Evolutionary conservation across 768 basidiomycete species (phyloP).

Genomic region (Cantharellus anzutake): DNA sequence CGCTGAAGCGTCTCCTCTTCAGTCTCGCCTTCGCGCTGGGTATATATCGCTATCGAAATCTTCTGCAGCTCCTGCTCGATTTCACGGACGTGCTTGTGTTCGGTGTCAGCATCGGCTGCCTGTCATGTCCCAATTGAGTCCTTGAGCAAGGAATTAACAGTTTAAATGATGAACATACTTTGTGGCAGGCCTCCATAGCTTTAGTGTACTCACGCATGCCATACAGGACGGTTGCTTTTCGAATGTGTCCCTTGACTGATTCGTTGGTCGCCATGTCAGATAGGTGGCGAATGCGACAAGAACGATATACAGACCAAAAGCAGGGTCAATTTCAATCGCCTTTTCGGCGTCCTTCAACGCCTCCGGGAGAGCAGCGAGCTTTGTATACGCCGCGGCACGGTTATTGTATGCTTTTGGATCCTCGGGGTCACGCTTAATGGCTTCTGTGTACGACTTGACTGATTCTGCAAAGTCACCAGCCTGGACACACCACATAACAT

Average conservation of each 20-base stretch:
- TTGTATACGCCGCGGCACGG: constrained; percentile 93
- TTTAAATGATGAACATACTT: constrained; percentile 12
- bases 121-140: constrained; percentile 2
- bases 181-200: constrained; percentile 67
- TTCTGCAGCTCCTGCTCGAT: constrained; percentile 68
- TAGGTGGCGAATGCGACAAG: not conserved
- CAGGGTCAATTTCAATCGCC: constrained; percentile 79
- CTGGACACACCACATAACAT: constrained; percentile 7
- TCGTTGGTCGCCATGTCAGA: not conserved
- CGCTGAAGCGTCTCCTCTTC: constrained; percentile 86
- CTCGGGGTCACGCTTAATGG: constrained; percentile 80
- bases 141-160: not conserved
- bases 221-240: constrained; percentile 70
- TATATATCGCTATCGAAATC: constrained; percentile 57
- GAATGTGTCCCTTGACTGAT: constrained; percentile 84
- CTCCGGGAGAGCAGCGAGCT: constrained; percentile 82
- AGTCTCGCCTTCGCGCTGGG: constrained; percentile 62
- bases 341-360: constrained; percentile 90
- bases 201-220: constrained; percentile 85
- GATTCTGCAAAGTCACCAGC: constrained; percentile 76
- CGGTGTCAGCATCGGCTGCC: constrained; percentile 61
- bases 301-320: constrained; percentile 38
- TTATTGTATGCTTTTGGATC: constrained; percentile 95
- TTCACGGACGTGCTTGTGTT: constrained; percentile 65
- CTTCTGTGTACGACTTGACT: constrained; percentile 84